Evolutionary conservation across 2,329 filamentous ascomycete genomes (phyloP), one percentile per base, ranked within the genome.

Genomic region (Diaporthe capsici): DNA sequence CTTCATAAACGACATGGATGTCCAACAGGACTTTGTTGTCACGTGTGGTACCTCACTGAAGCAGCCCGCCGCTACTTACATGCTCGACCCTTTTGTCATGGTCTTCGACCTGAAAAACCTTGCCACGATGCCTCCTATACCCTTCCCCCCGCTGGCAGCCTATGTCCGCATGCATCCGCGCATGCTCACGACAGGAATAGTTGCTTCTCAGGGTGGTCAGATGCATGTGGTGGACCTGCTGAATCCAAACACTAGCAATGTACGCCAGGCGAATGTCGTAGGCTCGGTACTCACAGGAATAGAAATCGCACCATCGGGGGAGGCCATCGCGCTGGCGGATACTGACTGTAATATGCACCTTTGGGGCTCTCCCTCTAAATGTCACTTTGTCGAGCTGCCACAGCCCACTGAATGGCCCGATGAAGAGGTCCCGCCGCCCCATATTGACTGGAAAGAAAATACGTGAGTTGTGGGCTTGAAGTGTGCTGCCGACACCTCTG

Each of bases 131-230:
- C 94, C 95, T 6, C 97, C 97, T 0, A 96, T 99, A 57, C 95
- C 97, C 0, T 99, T 94, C 79, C 96, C 97, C 75, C 94, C 95
- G 3, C 95, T 97, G 13, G 97, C 96, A 51, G 96, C 97, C 49
- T 98, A 95, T 86, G 96, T 98, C 57, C 93, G 97, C 75, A 97
- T 99, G 94, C 97, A 99, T 83, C 97, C 97, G 1, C 93, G 95
- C 80, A 94, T 99, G 90, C 93, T 95, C 28, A 98, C 97, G 0
- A 98, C 97, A 0, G 96, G 95, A 80, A 96, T 99, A 76, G 95
- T 99, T 68, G 93, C 96, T 39, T 98, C 96, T 3, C 95, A 97
- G 81, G 94, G 92, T 58, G 97, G 97, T 1, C 95, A 98, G 83
- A 94, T 99, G 83, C 96, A 99, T 82, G 94, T 98, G 20, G 95